These are phyloP conservation scores for Reticulascus tulasneorum DNA, from an alignment of 2,329 filamentous ascomycete genomes.

Conservation along the genomic window DNA sequence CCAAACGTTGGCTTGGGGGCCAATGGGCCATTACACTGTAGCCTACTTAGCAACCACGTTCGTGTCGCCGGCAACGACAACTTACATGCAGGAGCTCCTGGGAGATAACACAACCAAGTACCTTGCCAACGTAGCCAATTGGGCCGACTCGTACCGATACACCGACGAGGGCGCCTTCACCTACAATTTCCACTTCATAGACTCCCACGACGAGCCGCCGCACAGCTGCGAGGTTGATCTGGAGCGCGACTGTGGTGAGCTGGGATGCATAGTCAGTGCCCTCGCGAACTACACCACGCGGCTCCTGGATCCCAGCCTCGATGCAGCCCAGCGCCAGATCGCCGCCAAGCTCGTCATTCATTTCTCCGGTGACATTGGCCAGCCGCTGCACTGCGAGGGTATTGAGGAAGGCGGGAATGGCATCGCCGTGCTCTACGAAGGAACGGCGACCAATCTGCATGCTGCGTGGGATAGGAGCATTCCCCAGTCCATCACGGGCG, in stretches of 20 bases:
- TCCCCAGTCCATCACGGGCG: slow-evolving; percentile 39
- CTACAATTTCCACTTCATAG: slow-evolving; percentile 15
- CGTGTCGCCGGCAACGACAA: slow-evolving; percentile 32
- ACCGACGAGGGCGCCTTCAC: slow-evolving; percentile 16
- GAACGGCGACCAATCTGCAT: slow-evolving; percentile 53
- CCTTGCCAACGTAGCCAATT: slow-evolving; percentile 41
- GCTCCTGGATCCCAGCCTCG: slow-evolving; percentile 40
- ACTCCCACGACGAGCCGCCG: slow-evolving; percentile 14
- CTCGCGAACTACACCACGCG: slow-evolving; percentile 18
- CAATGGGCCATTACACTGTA: slow-evolving; percentile 48
- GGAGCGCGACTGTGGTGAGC: slow-evolving; percentile 15
- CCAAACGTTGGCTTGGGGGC: slow-evolving; percentile 31
- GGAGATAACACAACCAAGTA: slow-evolving; percentile 40
- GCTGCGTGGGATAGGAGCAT: slow-evolving; percentile 58
- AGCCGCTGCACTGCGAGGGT: slow-evolving; percentile 16
- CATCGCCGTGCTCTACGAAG: slow-evolving; percentile 50
- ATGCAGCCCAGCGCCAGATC: slow-evolving; percentile 14
- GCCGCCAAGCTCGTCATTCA: slow-evolving; percentile 18
- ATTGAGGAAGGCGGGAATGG: slow-evolving; percentile 14
- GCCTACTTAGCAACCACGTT: slow-evolving; percentile 50
- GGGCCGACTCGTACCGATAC: slow-evolving; percentile 17
- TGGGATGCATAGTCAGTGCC: slow-evolving; percentile 14
- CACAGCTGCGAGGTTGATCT: slow-evolving; percentile 13
- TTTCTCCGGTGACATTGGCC: slow-evolving; percentile 14
- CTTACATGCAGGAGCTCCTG: slow-evolving; percentile 23